A percentile compares a stretch with the other conserved stretches of the same genome.
These are phyloP conservation scores for Voacanga thouarsii DNA, from an alignment of 257 asterid genomes.

Conservation along the genomic window DNA sequence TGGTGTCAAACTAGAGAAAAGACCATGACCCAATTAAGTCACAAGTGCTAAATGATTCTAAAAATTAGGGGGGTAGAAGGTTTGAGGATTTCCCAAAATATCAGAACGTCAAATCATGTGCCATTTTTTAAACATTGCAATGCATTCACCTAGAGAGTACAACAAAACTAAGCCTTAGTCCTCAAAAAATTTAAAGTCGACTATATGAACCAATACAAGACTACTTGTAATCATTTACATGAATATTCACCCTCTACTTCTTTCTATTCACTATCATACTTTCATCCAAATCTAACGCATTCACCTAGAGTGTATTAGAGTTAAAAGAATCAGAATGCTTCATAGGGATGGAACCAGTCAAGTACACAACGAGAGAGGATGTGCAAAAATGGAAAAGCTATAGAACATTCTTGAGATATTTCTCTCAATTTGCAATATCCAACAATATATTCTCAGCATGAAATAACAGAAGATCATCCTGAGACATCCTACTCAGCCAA, in stretches of 20 bases:
- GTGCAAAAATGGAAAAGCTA: conserved; percentile 23
- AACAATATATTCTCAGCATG: conserved; percentile 45
- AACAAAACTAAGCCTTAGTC: too few species aligned
- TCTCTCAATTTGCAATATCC: conserved; percentile 17
- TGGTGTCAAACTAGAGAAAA: too few species aligned
- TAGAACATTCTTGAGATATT: conserved; percentile 30
- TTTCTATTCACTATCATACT: too few species aligned
- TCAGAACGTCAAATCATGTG: background rate
- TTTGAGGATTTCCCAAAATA: background rate
- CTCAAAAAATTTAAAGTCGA: too few species aligned
- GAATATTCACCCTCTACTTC: too few species aligned
- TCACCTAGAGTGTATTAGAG: background rate
- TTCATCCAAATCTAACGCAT: too few species aligned
- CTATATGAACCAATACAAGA: too few species aligned
- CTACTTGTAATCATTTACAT: too few species aligned
- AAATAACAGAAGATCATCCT: conserved; percentile 45
- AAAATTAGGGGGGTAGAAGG: background rate
- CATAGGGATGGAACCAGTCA: too few species aligned
- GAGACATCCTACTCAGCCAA: conserved; percentile 43
- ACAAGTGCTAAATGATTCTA: background rate
- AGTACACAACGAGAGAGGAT: background rate
- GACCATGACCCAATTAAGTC: background rate
- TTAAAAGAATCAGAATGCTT: background rate
- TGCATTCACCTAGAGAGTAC: conserved; percentile 5
- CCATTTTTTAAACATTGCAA: background rate